Evolutionary conservation across 306 rosid genomes (phyloP).

Genomic region (Inga laurina): DNA sequence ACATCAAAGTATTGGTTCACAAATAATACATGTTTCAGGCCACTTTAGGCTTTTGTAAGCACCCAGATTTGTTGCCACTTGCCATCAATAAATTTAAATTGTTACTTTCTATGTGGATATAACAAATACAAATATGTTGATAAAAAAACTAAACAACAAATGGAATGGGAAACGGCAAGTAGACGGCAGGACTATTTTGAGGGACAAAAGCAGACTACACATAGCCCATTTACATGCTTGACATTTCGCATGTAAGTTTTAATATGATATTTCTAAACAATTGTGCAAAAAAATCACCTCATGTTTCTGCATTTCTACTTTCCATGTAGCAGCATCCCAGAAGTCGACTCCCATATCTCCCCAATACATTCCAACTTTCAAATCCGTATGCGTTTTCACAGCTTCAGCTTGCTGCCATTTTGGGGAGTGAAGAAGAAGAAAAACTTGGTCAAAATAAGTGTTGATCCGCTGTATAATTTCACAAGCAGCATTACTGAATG

Average conservation of each 20-base stretch:
- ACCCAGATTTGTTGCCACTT: neutral
- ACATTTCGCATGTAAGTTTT: neutral
- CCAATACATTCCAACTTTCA: constrained; percentile 72
- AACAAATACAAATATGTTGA: neutral
- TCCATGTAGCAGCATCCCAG: constrained; percentile 67
- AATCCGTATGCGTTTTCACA: constrained; percentile 60
- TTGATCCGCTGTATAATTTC: neutral
- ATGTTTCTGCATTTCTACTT: constrained; percentile 46
- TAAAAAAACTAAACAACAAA: no score
- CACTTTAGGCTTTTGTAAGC: neutral
- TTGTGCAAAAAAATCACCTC: constrained; percentile 51
- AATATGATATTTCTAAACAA: neutral
- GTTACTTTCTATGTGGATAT: neutral
- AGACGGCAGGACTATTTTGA: neutral
- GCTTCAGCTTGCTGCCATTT: constrained; percentile 77
- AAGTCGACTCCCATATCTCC: constrained; percentile 78
- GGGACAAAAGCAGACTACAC: neutral
- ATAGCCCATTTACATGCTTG: neutral
- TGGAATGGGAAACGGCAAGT: neutral
- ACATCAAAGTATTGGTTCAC: neutral
- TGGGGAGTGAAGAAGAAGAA: neutral
- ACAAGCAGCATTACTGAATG: neutral
- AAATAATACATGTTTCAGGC: neutral
- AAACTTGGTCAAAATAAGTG: neutral
- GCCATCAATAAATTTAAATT: neutral